Evolutionary conservation across 2,329 filamentous ascomycete species (phyloP).

Genomic region (Aspergillus aculeatinus): DNA sequence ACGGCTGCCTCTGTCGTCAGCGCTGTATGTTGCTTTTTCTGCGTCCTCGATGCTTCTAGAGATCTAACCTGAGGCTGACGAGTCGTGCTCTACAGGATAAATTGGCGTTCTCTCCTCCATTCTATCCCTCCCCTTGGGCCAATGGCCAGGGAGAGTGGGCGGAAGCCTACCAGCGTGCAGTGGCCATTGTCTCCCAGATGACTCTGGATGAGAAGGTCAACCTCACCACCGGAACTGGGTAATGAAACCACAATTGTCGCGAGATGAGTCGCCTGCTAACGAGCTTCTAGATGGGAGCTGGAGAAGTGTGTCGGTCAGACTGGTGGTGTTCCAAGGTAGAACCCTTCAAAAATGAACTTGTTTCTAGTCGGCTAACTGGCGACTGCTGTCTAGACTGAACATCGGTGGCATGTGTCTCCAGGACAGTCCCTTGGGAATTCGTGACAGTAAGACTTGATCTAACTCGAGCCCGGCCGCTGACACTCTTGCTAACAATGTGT

Average conservation of each 20-base stretch:
- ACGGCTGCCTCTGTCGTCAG: slow-evolving; percentile 32
- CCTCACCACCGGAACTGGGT: slow-evolving; percentile 86
- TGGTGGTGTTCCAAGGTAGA: slow-evolving; percentile 46
- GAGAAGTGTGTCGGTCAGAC: slow-evolving; percentile 76
- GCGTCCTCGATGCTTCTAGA: not conserved
- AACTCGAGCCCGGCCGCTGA: not conserved
- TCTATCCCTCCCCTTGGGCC: slow-evolving; percentile 87
- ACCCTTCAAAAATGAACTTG: too few species aligned
- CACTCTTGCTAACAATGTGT: not conserved
- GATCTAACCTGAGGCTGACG: slow-evolving; percentile 4
- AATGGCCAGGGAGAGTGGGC: slow-evolving; percentile 72
- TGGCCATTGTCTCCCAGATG: slow-evolving; percentile 76
- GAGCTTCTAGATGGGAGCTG: slow-evolving; percentile 56
- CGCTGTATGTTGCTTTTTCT: slow-evolving; percentile 26
- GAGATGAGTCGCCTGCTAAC: slow-evolving; percentile 4
- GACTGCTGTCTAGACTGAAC: slow-evolving; percentile 45
- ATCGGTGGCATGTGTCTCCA: slow-evolving; percentile 77
- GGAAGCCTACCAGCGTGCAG: slow-evolving; percentile 72
- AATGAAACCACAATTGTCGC: slow-evolving; percentile 35
- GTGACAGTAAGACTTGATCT: slow-evolving; percentile 53
- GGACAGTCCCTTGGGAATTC: slow-evolving; percentile 78
- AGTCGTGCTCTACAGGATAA: slow-evolving; percentile 19
- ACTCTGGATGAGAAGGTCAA: slow-evolving; percentile 91
- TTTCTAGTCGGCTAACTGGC: not conserved
- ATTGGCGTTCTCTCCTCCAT: slow-evolving; percentile 57